These are phyloP conservation scores for Solanum piurae DNA, from an alignment of 257 asterid species.

Conservation along the genomic window DNA sequence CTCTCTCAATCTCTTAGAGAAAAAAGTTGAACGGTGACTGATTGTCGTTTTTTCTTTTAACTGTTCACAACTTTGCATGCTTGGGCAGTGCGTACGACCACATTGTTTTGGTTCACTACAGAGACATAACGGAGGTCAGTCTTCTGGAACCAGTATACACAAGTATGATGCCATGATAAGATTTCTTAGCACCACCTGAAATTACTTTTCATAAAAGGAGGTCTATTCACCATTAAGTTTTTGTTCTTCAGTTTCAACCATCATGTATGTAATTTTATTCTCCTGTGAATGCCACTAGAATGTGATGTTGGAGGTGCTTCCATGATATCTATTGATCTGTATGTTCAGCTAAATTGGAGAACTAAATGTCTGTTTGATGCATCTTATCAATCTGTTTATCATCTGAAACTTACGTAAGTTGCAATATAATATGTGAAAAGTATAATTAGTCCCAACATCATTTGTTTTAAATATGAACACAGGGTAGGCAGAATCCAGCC, in stretches of 20 bases:
- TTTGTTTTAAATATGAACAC: constrained; percentile 13
- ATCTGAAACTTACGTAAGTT: not conserved
- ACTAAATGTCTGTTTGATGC: not conserved
- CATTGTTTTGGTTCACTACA: constrained; percentile 76
- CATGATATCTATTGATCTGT: not conserved
- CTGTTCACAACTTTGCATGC: not conserved
- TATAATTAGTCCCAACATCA: not conserved
- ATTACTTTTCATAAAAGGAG: constrained; percentile 2
- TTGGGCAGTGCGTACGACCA: constrained; percentile 51
- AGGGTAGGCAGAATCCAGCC: constrained; percentile 44
- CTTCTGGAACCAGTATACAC: constrained; percentile 6
- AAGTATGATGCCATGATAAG: not conserved
- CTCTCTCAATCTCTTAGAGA: not conserved
- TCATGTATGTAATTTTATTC: not conserved
- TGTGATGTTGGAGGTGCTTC: not conserved
- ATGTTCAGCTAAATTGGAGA: not conserved
- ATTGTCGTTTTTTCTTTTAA: not conserved
- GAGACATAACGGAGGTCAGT: constrained; percentile 59
- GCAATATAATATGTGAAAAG: not conserved
- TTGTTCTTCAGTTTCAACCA: not conserved
- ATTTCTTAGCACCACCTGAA: not conserved
- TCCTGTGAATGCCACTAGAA: not conserved
- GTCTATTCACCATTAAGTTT: not conserved
- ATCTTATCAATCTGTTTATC: not conserved
- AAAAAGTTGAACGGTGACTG: not conserved